Percentiles rank a stretch among this genome's conserved stretches.
phyloP scores from a whole-genome alignment of 768 basidiomycete species.

The Kwoniella mangroviensis region DNA sequence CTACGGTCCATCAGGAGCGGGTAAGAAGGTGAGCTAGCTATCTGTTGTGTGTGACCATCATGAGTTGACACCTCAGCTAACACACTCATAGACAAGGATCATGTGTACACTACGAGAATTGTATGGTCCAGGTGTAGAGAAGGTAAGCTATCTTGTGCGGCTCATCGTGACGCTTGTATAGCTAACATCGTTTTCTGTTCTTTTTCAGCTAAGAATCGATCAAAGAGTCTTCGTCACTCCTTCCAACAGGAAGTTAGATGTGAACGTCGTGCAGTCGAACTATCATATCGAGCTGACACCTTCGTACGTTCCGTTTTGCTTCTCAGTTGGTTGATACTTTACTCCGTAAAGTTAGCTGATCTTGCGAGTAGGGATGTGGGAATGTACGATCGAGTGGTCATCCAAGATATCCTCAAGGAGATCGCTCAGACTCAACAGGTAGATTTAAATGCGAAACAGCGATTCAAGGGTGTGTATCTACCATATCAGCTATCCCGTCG shows the following conservation, averaged over 20 bases:
- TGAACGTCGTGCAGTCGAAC: slow-evolving; percentile 96
- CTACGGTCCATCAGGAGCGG: slow-evolving; percentile 95
- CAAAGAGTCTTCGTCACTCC: slow-evolving; percentile 94
- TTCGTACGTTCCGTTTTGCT: slow-evolving; percentile 64
- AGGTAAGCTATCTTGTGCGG: slow-evolving; percentile 62
- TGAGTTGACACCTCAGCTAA: background rate
- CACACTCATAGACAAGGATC: slow-evolving; percentile 70
- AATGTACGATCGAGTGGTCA: slow-evolving; percentile 89
- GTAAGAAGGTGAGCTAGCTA: slow-evolving; percentile 70
- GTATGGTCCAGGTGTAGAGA: slow-evolving; percentile 90
- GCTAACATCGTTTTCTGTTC: slow-evolving; percentile 5
- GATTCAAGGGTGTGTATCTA: slow-evolving; percentile 82
- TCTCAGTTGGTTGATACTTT: background rate
- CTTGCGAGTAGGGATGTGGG: slow-evolving; percentile 77
- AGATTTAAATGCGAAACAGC: slow-evolving; percentile 89
- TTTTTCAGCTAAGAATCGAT: slow-evolving; percentile 85
- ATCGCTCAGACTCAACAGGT: slow-evolving; percentile 99
- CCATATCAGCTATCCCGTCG: background rate
- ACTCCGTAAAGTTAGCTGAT: background rate
- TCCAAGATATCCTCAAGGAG: slow-evolving; percentile 96
- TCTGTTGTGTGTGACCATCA: background rate
- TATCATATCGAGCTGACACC: slow-evolving; percentile 98
- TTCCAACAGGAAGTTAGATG: slow-evolving; percentile 89
- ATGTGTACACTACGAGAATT: slow-evolving; percentile 83
- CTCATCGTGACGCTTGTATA: slow-evolving; percentile 20